A percentile compares a stretch with the other conserved stretches of the same genome.
Evolutionary conservation across 768 basidiomycete species (phyloP).

Genomic region (Ramaria sp.): DNA sequence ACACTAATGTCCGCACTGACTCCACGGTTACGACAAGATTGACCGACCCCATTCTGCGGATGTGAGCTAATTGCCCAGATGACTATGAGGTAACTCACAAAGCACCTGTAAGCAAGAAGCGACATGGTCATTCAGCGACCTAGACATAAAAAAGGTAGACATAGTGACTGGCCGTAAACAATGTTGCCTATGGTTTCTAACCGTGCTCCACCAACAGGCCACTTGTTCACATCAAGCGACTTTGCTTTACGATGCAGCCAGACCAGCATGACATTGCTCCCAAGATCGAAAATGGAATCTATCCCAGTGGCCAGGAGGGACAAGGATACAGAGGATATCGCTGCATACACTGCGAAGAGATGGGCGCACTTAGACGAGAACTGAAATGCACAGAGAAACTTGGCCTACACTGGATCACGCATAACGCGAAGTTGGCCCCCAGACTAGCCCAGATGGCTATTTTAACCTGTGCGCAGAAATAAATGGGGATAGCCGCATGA

Average conservation of each 20-base stretch:
- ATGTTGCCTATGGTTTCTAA: conserved; percentile 87
- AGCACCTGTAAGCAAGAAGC: not conserved
- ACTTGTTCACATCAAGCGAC: conserved; percentile 68
- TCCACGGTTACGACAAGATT: conserved; percentile 89
- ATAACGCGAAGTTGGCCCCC: conserved; percentile 62
- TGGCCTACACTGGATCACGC: conserved; percentile 59
- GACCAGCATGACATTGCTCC: conserved; percentile 73
- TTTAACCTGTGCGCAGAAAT: conserved; percentile 48
- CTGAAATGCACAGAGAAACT: conserved; percentile 5
- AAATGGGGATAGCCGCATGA: not conserved
- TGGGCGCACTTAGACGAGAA: not conserved
- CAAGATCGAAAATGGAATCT: conserved; percentile 79
- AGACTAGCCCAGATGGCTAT: conserved; percentile 83
- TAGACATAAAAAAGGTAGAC: not conserved
- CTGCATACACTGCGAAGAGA: conserved; percentile 68
- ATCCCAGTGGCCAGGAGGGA: conserved; percentile 85
- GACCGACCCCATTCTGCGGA: conserved; percentile 70
- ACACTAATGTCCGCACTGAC: conserved; percentile 61
- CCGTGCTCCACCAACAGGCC: conserved; percentile 88
- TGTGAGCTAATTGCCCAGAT: conserved; percentile 1
- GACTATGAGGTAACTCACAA: not conserved
- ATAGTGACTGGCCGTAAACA: conserved; percentile 50
- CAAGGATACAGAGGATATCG: conserved; percentile 71
- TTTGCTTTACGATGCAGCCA: conserved; percentile 67
- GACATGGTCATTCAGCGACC: too few species aligned